phyloP scores from a whole-genome alignment of 2,329 filamentous ascomycete genomes.

The Fonsecaea erecta region DNA sequence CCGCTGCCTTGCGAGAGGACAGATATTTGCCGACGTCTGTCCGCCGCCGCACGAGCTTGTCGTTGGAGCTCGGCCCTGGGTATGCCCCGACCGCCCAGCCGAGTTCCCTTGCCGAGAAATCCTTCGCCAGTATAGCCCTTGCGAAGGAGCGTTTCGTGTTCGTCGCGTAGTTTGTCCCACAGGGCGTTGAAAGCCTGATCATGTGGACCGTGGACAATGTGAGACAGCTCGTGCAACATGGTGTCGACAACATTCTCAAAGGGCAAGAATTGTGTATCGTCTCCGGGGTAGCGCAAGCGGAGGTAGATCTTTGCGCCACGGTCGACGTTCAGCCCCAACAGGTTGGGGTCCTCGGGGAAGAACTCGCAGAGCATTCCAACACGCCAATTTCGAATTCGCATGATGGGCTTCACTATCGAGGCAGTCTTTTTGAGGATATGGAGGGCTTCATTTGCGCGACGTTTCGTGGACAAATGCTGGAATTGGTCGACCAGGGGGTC shows the following conservation, averaged over 20 bases:
- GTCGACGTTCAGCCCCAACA: constrained; percentile 83
- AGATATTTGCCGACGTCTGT: constrained; percentile 61
- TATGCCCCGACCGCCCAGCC: constrained; percentile 70
- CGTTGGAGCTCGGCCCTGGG: constrained; percentile 74
- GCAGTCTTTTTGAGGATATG: constrained; percentile 76
- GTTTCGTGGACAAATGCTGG: constrained; percentile 57
- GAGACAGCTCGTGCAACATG: constrained; percentile 90
- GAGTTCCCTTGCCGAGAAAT: constrained; percentile 76
- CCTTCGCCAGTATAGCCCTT: constrained; percentile 92
- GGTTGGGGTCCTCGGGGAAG: constrained; percentile 72
- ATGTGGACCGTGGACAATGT: constrained; percentile 83
- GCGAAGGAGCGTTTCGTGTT: constrained; percentile 73
- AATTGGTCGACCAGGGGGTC: constrained; percentile 57
- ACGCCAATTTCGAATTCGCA: constrained; percentile 82
- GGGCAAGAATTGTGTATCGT: constrained; percentile 76
- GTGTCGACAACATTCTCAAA: constrained; percentile 84
- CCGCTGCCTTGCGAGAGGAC: constrained; percentile 64
- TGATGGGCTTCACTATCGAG: constrained; percentile 90
- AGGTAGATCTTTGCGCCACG: constrained; percentile 78
- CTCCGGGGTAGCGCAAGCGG: constrained; percentile 75
- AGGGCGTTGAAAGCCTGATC: constrained; percentile 80
- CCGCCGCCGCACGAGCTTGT: constrained; percentile 73
- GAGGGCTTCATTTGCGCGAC: constrained; percentile 57
- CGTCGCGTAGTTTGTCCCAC: constrained; percentile 87
- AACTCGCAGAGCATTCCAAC: constrained; percentile 84